These are phyloP conservation scores for Lepidium didymum DNA, from an alignment of 345 rosid species.

Conservation along the genomic window DNA sequence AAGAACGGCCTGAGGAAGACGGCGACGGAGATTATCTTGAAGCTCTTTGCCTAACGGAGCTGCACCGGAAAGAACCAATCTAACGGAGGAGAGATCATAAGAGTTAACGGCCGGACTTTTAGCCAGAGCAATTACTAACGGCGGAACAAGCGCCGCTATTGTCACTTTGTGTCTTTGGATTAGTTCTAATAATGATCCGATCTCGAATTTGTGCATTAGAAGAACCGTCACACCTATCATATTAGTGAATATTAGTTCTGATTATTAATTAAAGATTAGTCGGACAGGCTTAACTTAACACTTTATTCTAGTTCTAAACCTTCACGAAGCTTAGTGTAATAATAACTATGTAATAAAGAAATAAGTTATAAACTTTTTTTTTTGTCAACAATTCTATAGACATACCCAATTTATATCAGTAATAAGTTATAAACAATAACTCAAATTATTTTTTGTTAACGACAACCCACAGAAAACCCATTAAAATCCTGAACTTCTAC, in stretches of 20 bases:
- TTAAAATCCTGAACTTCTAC: too few relatives aligned
- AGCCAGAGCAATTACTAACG: conserved; percentile 72
- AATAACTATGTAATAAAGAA: too few relatives aligned
- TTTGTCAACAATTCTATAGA: too few relatives aligned
- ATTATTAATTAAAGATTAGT: neutral
- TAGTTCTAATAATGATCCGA: conserved; percentile 57
- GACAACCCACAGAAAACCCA: too few relatives aligned
- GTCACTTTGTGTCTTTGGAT: conserved; percentile 66
- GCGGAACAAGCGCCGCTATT: conserved; percentile 83
- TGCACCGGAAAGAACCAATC: conserved; percentile 85
- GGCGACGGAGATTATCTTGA: conserved; percentile 53
- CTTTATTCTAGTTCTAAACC: too few relatives aligned
- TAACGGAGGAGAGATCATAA: conserved; percentile 60
- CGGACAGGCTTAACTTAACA: neutral
- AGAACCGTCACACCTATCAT: conserved; percentile 57
- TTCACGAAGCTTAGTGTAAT: too few relatives aligned
- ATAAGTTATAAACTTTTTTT: too few relatives aligned
- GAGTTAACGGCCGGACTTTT: conserved; percentile 62
- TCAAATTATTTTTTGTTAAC: too few relatives aligned
- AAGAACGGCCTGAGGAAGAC: conserved; percentile 67
- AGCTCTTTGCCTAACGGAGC: conserved; percentile 94
- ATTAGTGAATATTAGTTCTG: neutral
- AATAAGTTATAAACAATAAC: too few relatives aligned
- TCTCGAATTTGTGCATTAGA: conserved; percentile 88
- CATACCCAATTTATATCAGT: too few relatives aligned